Base-by-base conservation (phyloP, 257 asterid species). In the Solanum virginianum region DNA sequence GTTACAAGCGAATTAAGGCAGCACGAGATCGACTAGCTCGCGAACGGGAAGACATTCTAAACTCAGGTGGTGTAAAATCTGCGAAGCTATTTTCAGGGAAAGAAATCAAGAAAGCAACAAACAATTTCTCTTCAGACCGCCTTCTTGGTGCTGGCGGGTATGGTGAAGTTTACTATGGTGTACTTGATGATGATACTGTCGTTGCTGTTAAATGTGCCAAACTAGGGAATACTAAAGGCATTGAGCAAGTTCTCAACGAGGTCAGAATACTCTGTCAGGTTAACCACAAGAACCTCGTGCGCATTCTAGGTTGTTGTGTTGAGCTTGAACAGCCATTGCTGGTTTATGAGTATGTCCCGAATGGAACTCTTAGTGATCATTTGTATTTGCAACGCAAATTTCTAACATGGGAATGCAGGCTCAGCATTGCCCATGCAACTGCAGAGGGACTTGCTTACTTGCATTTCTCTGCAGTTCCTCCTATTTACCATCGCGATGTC, bases 171-270 rank as follows among this genome's bases (percentile, higher is more conserved):
- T 94, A 87, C 91, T 89, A 88, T 55, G 99, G 98, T 84, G 18
- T 89, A 13, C 97, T 96, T 1, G 90, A 90, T 18, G 98, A 94
- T 47, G 97, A 95, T 16, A 94, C 95, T 0, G 55, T 59, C 10
- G 94, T 96, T 17, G 98, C 99, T 0, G 94, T 96, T 84, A 96
- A 96, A 84, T 94, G 99, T 45, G 99, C 99, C 69, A 96, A 96
- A 87, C 75, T 94, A 1, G 99, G 99, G 17, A 94, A 93, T 87
- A 20, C 97, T 8, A 96, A 96, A 72, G 92, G 98, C 63, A 94
- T 93, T 1, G 98, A 94, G 29, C 99, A 96, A 83, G 97, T 96
- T 65, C 94, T 96, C 7, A 96, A 96, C 18, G 99, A 96, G 90
- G 98, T 96, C 68, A 91, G 97, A 24, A 96, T 96, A 16, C 93